Evolutionary conservation across 1,139 yeast genomes (phyloP).

Genomic region (Taiozyma sp.): DNA sequence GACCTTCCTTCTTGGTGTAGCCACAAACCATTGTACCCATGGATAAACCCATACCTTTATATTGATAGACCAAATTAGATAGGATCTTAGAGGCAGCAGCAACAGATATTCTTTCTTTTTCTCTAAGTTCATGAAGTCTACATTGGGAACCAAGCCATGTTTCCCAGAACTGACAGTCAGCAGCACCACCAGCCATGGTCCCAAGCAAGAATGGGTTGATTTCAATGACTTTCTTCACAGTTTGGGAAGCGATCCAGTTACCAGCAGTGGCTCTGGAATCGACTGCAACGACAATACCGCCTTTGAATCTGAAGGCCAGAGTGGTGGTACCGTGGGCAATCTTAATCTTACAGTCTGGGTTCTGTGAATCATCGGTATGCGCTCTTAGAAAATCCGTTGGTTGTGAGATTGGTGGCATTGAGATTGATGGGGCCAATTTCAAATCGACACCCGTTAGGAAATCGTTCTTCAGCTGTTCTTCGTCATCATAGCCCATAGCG

Average conservation of each 20-base stretch:
- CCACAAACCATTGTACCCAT: constrained; percentile 99
- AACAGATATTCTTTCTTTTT: constrained; percentile 90
- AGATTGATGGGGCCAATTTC: constrained; percentile 53
- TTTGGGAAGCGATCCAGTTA: constrained; percentile 96
- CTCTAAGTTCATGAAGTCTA: constrained; percentile 89
- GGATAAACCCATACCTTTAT: constrained; percentile 97
- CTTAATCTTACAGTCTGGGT: constrained; percentile 92
- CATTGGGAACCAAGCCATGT: constrained; percentile 98
- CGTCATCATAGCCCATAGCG: constrained; percentile 24
- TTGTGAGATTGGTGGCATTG: constrained; percentile 80
- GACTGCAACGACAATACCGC: constrained; percentile 94
- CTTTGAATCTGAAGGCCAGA: constrained; percentile 91
- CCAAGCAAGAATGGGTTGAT: constrained; percentile 94
- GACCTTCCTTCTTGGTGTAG: constrained; percentile 91
- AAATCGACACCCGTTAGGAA: constrained; percentile 27
- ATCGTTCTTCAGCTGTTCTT: constrained; percentile 32
- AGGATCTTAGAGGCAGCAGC: constrained; percentile 96
- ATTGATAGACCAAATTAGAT: constrained; percentile 84
- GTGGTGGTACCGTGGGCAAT: constrained; percentile 99
- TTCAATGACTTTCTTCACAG: constrained; percentile 95
- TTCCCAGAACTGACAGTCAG: constrained; percentile 99
- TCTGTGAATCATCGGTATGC: constrained; percentile 92
- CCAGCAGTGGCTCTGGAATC: constrained; percentile 99
- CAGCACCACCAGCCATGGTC: constrained; percentile 99
- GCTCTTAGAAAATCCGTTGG: constrained; percentile 96